These are phyloP conservation scores for Boletellus ananiceps DNA, from an alignment of 768 basidiomycete genomes.

Conservation along the genomic window DNA sequence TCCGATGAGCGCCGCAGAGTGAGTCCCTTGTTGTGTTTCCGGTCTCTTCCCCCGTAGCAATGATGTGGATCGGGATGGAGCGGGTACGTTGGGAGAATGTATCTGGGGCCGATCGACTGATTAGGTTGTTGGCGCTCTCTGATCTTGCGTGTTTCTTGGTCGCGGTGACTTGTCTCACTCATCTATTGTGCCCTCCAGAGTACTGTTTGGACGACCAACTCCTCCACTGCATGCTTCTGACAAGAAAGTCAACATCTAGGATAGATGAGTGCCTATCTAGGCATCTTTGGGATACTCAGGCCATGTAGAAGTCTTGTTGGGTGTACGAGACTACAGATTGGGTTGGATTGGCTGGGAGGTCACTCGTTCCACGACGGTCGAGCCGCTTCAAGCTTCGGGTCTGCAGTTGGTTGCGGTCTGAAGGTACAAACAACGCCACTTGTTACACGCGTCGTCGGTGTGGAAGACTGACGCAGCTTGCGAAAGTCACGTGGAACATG, in stretches of 20 bases:
- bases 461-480: too few relatives aligned
- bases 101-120: constrained; percentile 8
- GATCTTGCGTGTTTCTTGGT: constrained; percentile 16
- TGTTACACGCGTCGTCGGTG: too few relatives aligned
- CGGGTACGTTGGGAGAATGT: constrained; percentile 8
- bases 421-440: too few relatives aligned
- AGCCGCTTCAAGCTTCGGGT: too few relatives aligned
- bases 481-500: too few relatives aligned
- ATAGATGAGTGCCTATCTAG: constrained; percentile 1
- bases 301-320: constrained; percentile 1
- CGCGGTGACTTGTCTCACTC: constrained; percentile 14
- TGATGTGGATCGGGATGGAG: constrained; percentile 10
- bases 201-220: constrained; percentile 25
- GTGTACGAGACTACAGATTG: background rate
- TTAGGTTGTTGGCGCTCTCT: constrained; percentile 5
- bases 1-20: constrained; percentile 19
- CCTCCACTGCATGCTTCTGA: constrained; percentile 12
- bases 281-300: background rate
- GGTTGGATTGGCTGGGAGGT: background rate
- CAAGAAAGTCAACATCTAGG: constrained; percentile 1
- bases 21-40: constrained; percentile 9
- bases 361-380: background rate
- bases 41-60: background rate
- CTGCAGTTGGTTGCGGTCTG: too few relatives aligned
- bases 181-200: constrained; percentile 16